Conservation (phyloP, 1,284 basidiomycete species). For the Phenoliferia sp. region DNA sequence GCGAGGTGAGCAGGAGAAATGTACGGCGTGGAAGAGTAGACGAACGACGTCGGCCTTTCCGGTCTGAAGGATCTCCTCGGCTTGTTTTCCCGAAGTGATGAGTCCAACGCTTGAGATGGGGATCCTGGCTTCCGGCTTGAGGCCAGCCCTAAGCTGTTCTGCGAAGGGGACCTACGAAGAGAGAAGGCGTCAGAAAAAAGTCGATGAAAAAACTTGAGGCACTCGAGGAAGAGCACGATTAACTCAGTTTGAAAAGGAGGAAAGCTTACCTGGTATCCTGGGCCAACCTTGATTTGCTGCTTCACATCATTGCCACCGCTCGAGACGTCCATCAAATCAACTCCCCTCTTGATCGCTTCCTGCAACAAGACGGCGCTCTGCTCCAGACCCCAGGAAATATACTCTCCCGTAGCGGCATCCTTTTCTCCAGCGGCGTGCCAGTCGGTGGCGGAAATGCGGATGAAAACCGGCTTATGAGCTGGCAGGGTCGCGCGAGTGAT, state of each 20-base stretch:
- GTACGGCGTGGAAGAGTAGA: not conserved
- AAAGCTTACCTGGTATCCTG: conserved; percentile 59
- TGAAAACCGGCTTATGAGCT: conserved; percentile 61
- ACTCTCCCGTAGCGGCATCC: conserved; percentile 51
- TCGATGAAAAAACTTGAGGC: conserved; percentile 11
- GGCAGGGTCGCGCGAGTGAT: conserved; percentile 56
- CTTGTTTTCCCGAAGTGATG: conserved; percentile 60
- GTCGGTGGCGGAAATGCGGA: conserved; percentile 67
- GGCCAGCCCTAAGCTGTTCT: conserved; percentile 59
- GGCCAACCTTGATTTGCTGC: conserved; percentile 57
- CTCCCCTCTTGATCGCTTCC: conserved; percentile 55
- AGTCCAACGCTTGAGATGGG: conserved; percentile 57
- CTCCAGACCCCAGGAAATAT: conserved; percentile 69
- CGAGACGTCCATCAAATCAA: conserved; percentile 68
- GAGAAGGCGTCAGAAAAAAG: conserved; percentile 3
- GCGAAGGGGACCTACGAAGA: conserved; percentile 67
- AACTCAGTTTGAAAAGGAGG: not conserved
- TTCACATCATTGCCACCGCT: conserved; percentile 62
- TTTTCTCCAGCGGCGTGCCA: conserved; percentile 69
- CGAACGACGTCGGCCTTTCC: conserved; percentile 59
- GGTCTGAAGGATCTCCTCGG: conserved; percentile 60
- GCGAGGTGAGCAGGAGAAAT: not conserved
- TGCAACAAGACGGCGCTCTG: conserved; percentile 60
- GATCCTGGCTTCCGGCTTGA: conserved; percentile 46
- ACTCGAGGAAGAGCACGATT: not conserved